Conservation (phyloP, 2,329 filamentous ascomycete genomes). For the Magnaporthiopsis poae region DNA sequence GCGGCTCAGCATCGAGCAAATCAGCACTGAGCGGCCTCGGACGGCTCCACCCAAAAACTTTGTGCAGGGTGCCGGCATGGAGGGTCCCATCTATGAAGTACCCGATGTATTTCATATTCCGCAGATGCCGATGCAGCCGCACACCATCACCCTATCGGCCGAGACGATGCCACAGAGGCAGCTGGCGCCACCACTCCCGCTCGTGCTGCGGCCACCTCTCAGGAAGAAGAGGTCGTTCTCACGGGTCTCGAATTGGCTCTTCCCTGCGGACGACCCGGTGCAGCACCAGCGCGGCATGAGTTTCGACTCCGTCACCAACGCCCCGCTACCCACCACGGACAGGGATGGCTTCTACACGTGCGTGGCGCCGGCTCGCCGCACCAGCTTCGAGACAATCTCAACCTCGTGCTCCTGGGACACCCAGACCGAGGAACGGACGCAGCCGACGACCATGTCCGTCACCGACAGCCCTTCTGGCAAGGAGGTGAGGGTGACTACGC, state of each 20-base stretch:
- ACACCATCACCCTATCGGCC: conserved; percentile 14
- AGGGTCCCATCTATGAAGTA: conserved; percentile 11
- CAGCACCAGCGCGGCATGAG: conserved; percentile 30
- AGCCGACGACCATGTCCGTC: conserved; percentile 39
- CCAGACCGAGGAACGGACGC: conserved; percentile 23
- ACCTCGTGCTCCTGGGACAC: conserved; percentile 42
- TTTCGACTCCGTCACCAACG: conserved; percentile 45
- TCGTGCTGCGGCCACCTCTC: conserved; percentile 49
- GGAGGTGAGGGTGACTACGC: conserved; percentile 8
- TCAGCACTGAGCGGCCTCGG: conserved; percentile 35
- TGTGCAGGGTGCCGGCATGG: conserved; percentile 9
- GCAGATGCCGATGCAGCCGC: conserved; percentile 8
- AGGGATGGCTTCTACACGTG: conserved; percentile 52
- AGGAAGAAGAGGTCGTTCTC: conserved; percentile 60
- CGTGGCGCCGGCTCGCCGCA: conserved; percentile 28
- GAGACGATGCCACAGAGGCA: conserved; percentile 25
- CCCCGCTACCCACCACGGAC: conserved; percentile 39
- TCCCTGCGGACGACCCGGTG: conserved; percentile 26
- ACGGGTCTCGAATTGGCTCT: conserved; percentile 51
- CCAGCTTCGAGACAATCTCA: conserved; percentile 36
- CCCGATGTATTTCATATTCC: conserved; percentile 13
- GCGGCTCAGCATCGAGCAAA: conserved; percentile 41
- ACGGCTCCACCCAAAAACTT: conserved; percentile 25
- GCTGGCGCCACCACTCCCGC: conserved; percentile 46
- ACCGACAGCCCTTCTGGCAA: conserved; percentile 15